Percentiles rank a stretch among this genome's conserved stretches.
phyloP scores from a whole-genome alignment of 2,329 filamentous ascomycete species.

The Alternaria gaisen region DNA sequence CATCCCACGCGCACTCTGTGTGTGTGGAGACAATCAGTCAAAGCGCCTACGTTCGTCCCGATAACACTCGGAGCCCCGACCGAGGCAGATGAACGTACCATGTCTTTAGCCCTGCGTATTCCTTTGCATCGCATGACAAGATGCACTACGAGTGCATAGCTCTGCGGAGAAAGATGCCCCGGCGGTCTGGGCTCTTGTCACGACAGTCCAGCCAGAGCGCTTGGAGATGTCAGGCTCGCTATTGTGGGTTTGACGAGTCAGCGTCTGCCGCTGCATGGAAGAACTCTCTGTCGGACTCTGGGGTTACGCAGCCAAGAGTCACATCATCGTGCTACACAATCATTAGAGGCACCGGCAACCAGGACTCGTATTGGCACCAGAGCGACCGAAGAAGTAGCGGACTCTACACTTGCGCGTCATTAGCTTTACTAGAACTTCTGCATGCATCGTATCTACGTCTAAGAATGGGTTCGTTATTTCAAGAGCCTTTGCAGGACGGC shows the following conservation, averaged over 20 bases:
- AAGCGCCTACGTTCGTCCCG: constrained; percentile 78
- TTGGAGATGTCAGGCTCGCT: constrained; percentile 78
- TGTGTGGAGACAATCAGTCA: constrained; percentile 70
- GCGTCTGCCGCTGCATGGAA: constrained; percentile 84
- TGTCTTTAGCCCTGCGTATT: constrained; percentile 54
- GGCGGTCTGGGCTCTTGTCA: constrained; percentile 71
- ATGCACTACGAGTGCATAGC: constrained; percentile 78
- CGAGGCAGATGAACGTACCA: constrained; percentile 55
- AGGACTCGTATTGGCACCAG: constrained; percentile 75
- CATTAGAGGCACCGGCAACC: constrained; percentile 69
- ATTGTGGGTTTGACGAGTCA: constrained; percentile 85
- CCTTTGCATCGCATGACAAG: constrained; percentile 58
- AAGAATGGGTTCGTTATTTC: constrained; percentile 50
- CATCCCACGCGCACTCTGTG: constrained; percentile 72
- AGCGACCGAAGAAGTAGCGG: constrained; percentile 74
- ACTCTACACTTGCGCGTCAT: constrained; percentile 65
- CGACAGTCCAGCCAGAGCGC: constrained; percentile 74
- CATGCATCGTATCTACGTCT: constrained; percentile 65
- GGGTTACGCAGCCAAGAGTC: constrained; percentile 77
- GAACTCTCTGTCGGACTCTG: constrained; percentile 81
- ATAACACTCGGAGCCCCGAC: constrained; percentile 80
- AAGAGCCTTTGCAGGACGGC: constrained; percentile 52
- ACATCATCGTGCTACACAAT: constrained; percentile 81
- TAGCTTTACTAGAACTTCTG: constrained; percentile 61
- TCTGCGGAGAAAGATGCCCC: constrained; percentile 72